Percentiles rank a stretch among this genome's conserved stretches.
phyloP scores from a whole-genome alignment of 805 yeast species.

The Pichia heedii region DNA sequence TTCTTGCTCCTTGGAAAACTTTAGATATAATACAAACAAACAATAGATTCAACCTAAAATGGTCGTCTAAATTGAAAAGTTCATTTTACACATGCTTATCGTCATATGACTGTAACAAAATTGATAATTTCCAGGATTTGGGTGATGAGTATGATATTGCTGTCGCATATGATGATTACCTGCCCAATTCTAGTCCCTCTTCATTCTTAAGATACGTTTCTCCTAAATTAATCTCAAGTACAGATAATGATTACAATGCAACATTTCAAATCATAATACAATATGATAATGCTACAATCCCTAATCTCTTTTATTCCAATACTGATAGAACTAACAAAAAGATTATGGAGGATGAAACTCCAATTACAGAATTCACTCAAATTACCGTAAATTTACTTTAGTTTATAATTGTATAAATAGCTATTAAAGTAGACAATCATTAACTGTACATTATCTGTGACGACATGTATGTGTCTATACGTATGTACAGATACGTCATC shows the following conservation, averaged over 20 bases:
- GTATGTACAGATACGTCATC: too few species aligned
- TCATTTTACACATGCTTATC: not conserved
- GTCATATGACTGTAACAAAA: not conserved
- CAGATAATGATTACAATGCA: not conserved
- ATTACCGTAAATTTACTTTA: too few species aligned
- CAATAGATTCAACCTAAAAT: not conserved
- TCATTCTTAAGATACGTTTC: conserved; percentile 1
- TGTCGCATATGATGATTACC: not conserved
- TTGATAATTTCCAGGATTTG: not conserved
- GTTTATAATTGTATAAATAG: too few species aligned
- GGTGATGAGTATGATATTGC: conserved; percentile 4
- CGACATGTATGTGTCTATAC: too few species aligned
- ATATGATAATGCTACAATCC: conserved; percentile 1
- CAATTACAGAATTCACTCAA: too few species aligned
- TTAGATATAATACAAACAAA: conserved; percentile 1
- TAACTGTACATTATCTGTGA: too few species aligned
- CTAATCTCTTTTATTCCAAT: too few species aligned
- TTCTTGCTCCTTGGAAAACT: conserved; percentile 1
- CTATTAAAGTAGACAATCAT: too few species aligned
- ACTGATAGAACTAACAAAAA: too few species aligned
- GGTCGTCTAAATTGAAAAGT: not conserved
- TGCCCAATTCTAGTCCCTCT: not conserved
- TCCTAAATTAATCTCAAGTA: not conserved
- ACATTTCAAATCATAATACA: conserved; percentile 1
- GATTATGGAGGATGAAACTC: too few species aligned